Conservation (phyloP, 23 red algal genomes). For the Gracilaria caudata region DNA sequence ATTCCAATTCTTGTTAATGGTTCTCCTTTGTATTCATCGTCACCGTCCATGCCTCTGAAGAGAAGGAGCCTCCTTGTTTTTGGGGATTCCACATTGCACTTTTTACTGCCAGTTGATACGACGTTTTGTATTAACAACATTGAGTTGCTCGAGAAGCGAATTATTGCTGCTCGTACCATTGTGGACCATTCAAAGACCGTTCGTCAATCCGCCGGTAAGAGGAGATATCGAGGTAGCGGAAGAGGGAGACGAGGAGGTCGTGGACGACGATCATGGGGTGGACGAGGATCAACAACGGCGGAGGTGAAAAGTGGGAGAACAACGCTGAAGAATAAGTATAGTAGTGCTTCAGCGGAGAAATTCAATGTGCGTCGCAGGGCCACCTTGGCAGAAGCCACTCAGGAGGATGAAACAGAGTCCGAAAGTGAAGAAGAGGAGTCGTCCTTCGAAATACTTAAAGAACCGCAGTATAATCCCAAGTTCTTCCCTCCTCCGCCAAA, state of each 20-base stretch:
- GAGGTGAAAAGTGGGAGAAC: not conserved
- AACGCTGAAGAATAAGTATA: not conserved
- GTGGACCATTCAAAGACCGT: not conserved
- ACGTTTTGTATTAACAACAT: slow-evolving; percentile 46
- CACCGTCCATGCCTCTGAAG: slow-evolving; percentile 48
- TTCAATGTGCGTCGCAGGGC: no score
- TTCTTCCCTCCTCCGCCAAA: slow-evolving; percentile 33
- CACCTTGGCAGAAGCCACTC: no score
- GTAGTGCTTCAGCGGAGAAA: no score
- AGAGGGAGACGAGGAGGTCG: slow-evolving; percentile 24
- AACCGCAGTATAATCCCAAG: slow-evolving; percentile 16
- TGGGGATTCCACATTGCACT: slow-evolving; percentile 61
- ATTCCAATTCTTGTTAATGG: slow-evolving; percentile 66
- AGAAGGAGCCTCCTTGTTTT: slow-evolving; percentile 58
- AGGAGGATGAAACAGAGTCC: slow-evolving; percentile 29
- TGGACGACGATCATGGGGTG: not conserved
- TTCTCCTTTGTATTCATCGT: slow-evolving; percentile 28
- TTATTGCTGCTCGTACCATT: slow-evolving; percentile 10
- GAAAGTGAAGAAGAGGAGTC: slow-evolving; percentile 37
- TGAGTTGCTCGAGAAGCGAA: slow-evolving; percentile 44
- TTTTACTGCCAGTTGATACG: slow-evolving; percentile 36
- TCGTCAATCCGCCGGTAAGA: not conserved
- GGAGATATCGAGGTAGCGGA: slow-evolving; percentile 18
- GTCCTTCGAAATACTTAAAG: slow-evolving; percentile 19
- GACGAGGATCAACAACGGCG: not conserved